Evolutionary conservation across 2,329 filamentous ascomycete species (phyloP).

Genomic region (Rachicladosporium sp.): DNA sequence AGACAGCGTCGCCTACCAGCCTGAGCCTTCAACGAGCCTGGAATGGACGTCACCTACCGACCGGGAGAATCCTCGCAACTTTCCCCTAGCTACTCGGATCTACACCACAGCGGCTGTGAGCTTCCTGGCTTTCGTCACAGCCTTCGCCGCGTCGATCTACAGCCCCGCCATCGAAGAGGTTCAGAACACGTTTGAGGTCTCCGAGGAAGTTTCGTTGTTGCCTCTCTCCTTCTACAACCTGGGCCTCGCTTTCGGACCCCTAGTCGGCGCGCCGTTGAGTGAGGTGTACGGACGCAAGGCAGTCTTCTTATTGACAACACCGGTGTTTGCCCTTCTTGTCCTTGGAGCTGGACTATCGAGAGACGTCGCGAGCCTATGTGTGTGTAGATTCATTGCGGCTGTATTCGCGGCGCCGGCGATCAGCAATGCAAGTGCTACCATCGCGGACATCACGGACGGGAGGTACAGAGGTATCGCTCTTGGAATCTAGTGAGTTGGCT

Average conservation of each 20-base stretch:
- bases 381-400: constrained; percentile 59
- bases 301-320: constrained; percentile 38
- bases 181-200: constrained; percentile 41
- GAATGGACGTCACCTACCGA: constrained; percentile 23
- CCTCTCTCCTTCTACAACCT: constrained; percentile 48
- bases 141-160: constrained; percentile 17
- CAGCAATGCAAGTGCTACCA: constrained; percentile 10
- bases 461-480: no score
- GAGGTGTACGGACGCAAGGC: constrained; percentile 45
- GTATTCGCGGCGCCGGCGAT: constrained; percentile 52
- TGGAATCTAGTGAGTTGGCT: no score
- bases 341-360: constrained; percentile 42
- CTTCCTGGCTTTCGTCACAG: constrained; percentile 24
- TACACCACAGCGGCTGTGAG: constrained; percentile 27
- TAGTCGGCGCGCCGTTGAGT: constrained; percentile 46
- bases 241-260: constrained; percentile 47
- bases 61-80: constrained; percentile 40
- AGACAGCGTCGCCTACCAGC: no score
- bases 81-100: constrained; percentile 32
- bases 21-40: no score
- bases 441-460: constrained; percentile 9
- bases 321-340: constrained; percentile 42
- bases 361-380: constrained; percentile 38
- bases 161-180: constrained; percentile 25
- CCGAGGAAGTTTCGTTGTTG: constrained; percentile 44